Evolutionary conservation across 2,329 filamentous ascomycete genomes (phyloP).

Genomic region (Amesomyces nigricolor): DNA sequence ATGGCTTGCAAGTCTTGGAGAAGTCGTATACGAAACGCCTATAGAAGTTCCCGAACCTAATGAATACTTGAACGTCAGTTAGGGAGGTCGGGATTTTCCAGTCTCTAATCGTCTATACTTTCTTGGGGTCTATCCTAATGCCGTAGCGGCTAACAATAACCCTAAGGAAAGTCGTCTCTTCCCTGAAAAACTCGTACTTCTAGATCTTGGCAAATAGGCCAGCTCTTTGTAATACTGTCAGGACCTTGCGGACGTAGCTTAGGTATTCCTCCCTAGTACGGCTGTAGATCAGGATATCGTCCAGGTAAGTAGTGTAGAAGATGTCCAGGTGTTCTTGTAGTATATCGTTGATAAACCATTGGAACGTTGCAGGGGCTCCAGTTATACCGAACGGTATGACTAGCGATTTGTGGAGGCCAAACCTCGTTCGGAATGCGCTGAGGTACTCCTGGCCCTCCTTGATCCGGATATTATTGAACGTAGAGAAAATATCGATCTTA

Average conservation of each 20-base stretch:
- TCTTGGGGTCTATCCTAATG: not conserved
- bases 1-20: constrained; percentile 14
- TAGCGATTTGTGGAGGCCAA: no score
- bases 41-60: constrained; percentile 10
- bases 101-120: not conserved
- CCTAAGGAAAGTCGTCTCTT: not conserved
- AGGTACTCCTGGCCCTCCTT: no score
- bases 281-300: constrained; percentile 14
- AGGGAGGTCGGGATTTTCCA: not conserved
- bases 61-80: not conserved
- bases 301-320: constrained; percentile 13
- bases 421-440: no score
- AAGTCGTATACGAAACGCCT: not conserved
- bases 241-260: not conserved
- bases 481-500: no score
- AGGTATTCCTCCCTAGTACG: not conserved
- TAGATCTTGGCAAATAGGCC: not conserved
- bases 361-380: no score
- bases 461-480: no score
- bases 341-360: no score
- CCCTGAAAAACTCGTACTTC: not conserved
- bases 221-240: not conserved
- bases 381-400: no score
- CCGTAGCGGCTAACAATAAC: not conserved
- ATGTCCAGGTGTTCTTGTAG: no score